Evolutionary conservation across 2,329 filamentous ascomycete genomes (phyloP), one percentile per base, ranked within the genome.

Genomic region (Sclerotinia trifoliorum): DNA sequence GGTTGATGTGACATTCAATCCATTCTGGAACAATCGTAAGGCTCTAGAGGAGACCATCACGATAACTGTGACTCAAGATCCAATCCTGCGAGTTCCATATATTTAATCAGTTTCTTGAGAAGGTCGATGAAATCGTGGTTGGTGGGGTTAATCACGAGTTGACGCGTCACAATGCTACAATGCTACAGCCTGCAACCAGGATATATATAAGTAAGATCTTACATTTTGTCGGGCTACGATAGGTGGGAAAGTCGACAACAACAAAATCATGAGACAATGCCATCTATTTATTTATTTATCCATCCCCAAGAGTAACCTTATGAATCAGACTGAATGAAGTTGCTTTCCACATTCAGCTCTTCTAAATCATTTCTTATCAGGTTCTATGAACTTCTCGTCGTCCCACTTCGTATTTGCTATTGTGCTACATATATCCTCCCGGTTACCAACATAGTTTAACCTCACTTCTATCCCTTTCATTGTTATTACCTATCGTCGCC

Each of bases 41-140:
- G 74, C 74, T 73, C 73, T 75, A 69, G 68, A 74, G 55, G 75
- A 74, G 74, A 74, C 72, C 76, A 78, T 78, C 68, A 71, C 70
- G 72, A 56, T 61, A 66, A 29, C 67, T 60, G 56, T 21, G 68
- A 58, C 48, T 66, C 57, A 67, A 35, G 13, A 42, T 42, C 39
- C 5, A 42, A 42, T 42, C 39, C 39, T 42, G 13, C 13, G 39
- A 10, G 15, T 17, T 42, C 39, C 15, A 42, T 42, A 17, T 42
- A 42, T 42, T 49, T 24, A 19, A 52, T 29, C 49, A 51, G 24
- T 8, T 42, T 42, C 15, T 4, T 3, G 1, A 42, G 39, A 42
- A 17, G 13, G 17, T 42, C 5, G 5, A 42, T 5, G 4, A 42
- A 42, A 42, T 17, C 6, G 39, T 21, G 52, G 32, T 6, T 26